These are phyloP conservation scores for Wickerhamomyces sp. DNA, from an alignment of 1,139 yeast species.

Conservation along the genomic window DNA sequence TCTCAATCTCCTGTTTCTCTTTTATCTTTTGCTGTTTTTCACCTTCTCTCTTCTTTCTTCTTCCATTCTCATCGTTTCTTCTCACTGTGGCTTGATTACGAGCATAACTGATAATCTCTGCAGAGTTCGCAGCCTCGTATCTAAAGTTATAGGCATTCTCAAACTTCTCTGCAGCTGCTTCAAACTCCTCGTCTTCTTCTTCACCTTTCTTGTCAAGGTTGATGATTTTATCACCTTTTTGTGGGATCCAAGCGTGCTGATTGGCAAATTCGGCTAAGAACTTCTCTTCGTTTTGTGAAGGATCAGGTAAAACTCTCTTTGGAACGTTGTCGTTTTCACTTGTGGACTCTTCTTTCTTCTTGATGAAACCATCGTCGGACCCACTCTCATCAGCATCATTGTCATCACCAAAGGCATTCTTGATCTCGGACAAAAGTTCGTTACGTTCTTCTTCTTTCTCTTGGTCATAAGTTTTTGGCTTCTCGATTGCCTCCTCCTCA, in stretches of 20 bases:
- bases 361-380: slow-evolving; percentile 53
- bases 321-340: slow-evolving; percentile 24
- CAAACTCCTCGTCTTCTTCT: slow-evolving; percentile 73
- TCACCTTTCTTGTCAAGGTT: slow-evolving; percentile 44
- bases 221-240: slow-evolving; percentile 45
- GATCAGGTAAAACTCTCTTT: slow-evolving; percentile 54
- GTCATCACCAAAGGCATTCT: slow-evolving; percentile 52
- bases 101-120: slow-evolving; percentile 94
- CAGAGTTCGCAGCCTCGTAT: slow-evolving; percentile 86
- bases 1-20: slow-evolving; percentile 52
- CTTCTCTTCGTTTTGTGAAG: slow-evolving; percentile 55
- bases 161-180: slow-evolving; percentile 84
- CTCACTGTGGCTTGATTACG: slow-evolving; percentile 92
- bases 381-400: slow-evolving; percentile 40
- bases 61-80: slow-evolving; percentile 65
- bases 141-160: slow-evolving; percentile 94
- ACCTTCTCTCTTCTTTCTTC: slow-evolving; percentile 80
- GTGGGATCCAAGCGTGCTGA: slow-evolving; percentile 87
- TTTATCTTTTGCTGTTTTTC: slow-evolving; percentile 49
- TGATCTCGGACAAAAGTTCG: slow-evolving; percentile 69
- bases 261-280: slow-evolving; percentile 71
- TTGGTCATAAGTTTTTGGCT: slow-evolving; percentile 48
- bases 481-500: slow-evolving; percentile 32
- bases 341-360: slow-evolving; percentile 50
- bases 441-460: slow-evolving; percentile 73